Percentiles rank a stretch among this genome's conserved stretches.
Conservation (phyloP, 1,284 basidiomycete genomes). For the Lentinula novae-zelandiae region DNA sequence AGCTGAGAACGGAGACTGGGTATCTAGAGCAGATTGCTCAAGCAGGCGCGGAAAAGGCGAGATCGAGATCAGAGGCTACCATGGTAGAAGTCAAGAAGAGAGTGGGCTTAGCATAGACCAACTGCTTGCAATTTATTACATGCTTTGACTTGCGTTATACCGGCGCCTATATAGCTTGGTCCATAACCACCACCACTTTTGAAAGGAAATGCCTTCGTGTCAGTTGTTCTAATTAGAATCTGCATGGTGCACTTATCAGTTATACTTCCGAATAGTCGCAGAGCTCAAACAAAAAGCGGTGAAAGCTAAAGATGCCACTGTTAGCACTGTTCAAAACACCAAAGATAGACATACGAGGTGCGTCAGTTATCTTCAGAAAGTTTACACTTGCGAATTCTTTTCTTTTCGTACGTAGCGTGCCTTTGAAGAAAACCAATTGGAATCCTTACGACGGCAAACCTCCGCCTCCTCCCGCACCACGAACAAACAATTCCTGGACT, state of each 20-base stretch:
- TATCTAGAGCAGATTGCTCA: slow-evolving; percentile 65
- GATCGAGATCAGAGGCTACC: slow-evolving; percentile 54
- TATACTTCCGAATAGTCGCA: slow-evolving; percentile 35
- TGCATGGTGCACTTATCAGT: neutral
- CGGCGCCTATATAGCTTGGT: too few relatives aligned
- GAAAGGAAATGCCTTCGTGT: slow-evolving; percentile 17
- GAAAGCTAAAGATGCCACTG: slow-evolving; percentile 52
- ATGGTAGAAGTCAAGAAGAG: slow-evolving; percentile 65
- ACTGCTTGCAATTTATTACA: too few relatives aligned
- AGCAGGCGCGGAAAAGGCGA: slow-evolving; percentile 65
- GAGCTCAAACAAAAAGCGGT: slow-evolving; percentile 62
- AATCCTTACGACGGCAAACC: slow-evolving; percentile 44
- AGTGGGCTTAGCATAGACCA: slow-evolving; percentile 54
- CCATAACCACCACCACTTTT: too few relatives aligned
- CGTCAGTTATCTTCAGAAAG: slow-evolving; percentile 6
- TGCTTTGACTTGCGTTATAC: too few relatives aligned
- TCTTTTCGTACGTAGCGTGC: slow-evolving; percentile 30
- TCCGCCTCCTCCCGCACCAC: slow-evolving; percentile 42
- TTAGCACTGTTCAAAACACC: slow-evolving; percentile 49
- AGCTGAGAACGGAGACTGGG: slow-evolving; percentile 54
- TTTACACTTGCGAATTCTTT: neutral
- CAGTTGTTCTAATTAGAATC: neutral
- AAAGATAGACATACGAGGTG: slow-evolving; percentile 54
- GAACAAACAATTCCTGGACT: slow-evolving; percentile 26
- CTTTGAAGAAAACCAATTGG: slow-evolving; percentile 60